These are phyloP conservation scores for Verticillium nubilum DNA, from an alignment of 2,329 filamentous ascomycete genomes.

Conservation along the genomic window DNA sequence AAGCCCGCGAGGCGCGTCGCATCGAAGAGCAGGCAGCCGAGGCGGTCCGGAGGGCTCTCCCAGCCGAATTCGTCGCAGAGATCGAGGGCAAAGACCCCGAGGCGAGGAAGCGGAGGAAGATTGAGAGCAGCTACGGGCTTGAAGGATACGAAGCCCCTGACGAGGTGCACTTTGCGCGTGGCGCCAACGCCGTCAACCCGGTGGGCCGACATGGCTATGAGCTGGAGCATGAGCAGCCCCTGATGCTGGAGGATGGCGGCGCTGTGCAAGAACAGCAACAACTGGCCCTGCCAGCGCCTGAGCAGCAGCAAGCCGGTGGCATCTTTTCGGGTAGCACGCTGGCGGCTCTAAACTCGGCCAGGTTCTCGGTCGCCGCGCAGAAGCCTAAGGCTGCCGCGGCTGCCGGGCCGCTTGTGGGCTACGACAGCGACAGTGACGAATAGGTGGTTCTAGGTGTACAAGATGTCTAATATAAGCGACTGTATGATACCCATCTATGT, in stretches of 20 bases:
- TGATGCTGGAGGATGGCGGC: constrained; percentile 54
- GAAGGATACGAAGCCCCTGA: constrained; percentile 92
- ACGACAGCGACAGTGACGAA: constrained; percentile 77
- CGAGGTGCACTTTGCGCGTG: constrained; percentile 84
- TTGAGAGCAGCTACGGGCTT: constrained; percentile 83
- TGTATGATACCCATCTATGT: constrained; percentile 8
- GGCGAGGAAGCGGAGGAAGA: constrained; percentile 79
- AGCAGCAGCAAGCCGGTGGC: constrained; percentile 41
- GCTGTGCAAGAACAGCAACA: constrained; percentile 15
- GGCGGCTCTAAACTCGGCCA: constrained; percentile 63
- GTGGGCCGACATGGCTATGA: constrained; percentile 54
- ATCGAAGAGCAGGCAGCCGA: constrained; percentile 97
- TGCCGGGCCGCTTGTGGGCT: constrained; percentile 74
- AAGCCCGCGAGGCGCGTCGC: constrained; percentile 80
- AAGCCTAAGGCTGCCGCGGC: constrained; percentile 47
- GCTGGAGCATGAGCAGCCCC: constrained; percentile 54
- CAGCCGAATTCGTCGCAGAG: constrained; percentile 86
- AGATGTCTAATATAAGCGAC: constrained; percentile 5
- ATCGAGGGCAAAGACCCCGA: constrained; percentile 88
- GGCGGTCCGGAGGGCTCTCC: constrained; percentile 80
- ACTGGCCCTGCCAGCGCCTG: constrained; percentile 18
- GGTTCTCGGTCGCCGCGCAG: constrained; percentile 43
- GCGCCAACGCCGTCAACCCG: constrained; percentile 61
- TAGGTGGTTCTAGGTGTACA: constrained; percentile 56
- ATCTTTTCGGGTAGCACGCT: constrained; percentile 82